A percentile compares a stretch with the other conserved stretches of the same genome.
phyloP scores from a whole-genome alignment of 2,329 filamentous ascomycete genomes.

The Colletotrichum lentis region DNA sequence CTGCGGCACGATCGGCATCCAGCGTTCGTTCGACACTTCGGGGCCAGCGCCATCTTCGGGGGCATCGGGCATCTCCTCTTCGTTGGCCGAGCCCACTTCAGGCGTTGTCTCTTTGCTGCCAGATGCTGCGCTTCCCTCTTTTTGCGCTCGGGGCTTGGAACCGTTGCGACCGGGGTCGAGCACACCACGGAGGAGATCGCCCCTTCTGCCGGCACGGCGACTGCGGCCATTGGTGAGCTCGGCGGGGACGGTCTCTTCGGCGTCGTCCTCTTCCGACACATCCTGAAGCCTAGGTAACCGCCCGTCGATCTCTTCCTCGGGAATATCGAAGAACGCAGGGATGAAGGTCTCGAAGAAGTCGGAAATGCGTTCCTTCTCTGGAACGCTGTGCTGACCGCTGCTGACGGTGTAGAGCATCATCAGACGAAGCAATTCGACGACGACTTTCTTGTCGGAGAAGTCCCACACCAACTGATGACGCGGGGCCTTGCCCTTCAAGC shows the following conservation, averaged over 20 bases:
- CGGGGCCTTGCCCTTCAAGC: slow-evolving; percentile 66
- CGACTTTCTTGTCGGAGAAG: slow-evolving; percentile 75
- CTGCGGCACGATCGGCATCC: slow-evolving; percentile 69
- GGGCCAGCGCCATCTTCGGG: slow-evolving; percentile 65
- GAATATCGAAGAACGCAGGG: slow-evolving; percentile 77
- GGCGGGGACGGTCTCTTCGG: slow-evolving; percentile 75
- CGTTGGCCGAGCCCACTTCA: slow-evolving; percentile 77
- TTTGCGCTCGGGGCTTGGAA: slow-evolving; percentile 73
- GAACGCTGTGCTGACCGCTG: slow-evolving; percentile 74
- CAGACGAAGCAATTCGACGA: slow-evolving; percentile 68
- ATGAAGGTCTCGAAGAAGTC: slow-evolving; percentile 82
- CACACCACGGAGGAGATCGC: slow-evolving; percentile 83
- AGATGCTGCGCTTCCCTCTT: slow-evolving; percentile 80
- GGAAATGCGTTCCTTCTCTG: slow-evolving; percentile 76
- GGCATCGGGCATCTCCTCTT: slow-evolving; percentile 76
- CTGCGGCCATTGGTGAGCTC: slow-evolving; percentile 74
- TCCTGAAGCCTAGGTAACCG: slow-evolving; percentile 74
- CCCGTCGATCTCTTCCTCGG: slow-evolving; percentile 73
- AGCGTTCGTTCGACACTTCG: slow-evolving; percentile 70
- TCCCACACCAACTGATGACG: slow-evolving; percentile 79
- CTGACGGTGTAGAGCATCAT: slow-evolving; percentile 72
- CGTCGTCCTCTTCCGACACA: slow-evolving; percentile 77
- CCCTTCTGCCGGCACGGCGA: slow-evolving; percentile 78
- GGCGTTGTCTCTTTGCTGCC: slow-evolving; percentile 90
- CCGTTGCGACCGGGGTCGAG: slow-evolving; percentile 80